Evolutionary conservation across 208 protist genomes (phyloP).

Genomic region (Tetramitus jugosus): DNA sequence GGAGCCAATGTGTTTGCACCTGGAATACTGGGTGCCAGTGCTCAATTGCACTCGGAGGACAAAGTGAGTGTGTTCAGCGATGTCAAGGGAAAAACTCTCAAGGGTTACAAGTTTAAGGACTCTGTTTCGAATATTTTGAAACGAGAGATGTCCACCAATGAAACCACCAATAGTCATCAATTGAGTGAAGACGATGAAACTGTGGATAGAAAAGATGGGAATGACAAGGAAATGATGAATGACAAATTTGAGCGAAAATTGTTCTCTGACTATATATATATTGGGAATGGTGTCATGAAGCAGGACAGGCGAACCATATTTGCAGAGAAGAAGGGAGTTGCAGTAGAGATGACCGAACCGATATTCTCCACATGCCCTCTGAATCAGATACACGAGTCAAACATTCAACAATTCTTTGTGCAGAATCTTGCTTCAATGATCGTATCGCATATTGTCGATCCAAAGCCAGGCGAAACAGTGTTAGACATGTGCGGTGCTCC

Average conservation of each 20-base stretch:
- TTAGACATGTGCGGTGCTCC: slow-evolving; percentile 63
- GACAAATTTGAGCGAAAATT: no score
- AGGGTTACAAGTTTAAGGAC: slow-evolving; percentile 26
- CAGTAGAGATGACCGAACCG: slow-evolving; percentile 24
- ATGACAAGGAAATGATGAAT: no score
- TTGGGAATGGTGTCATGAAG: slow-evolving; percentile 1
- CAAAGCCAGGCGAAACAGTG: slow-evolving; percentile 42
- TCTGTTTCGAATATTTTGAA: no score
- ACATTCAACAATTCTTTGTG: slow-evolving; percentile 42
- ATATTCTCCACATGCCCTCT: slow-evolving; percentile 28
- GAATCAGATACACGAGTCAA: slow-evolving; percentile 14
- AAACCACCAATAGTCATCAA: no score
- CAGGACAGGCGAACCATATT: not conserved
- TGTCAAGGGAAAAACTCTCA: slow-evolving; percentile 8
- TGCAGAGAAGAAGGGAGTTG: slow-evolving; percentile 9
- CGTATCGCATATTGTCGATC: slow-evolving; percentile 53
- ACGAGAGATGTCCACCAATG: no score
- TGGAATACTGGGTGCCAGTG: slow-evolving; percentile 41
- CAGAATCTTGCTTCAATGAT: slow-evolving; percentile 70
- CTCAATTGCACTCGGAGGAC: slow-evolving; percentile 1
- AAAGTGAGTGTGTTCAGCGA: slow-evolving; percentile 19
- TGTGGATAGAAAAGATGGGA: no score
- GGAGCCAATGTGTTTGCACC: slow-evolving; percentile 67
- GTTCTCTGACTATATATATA: not conserved
- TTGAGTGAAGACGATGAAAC: no score